Evolutionary conservation across 768 basidiomycete species (phyloP).

Genomic region (Paxillus rubicundulus): DNA sequence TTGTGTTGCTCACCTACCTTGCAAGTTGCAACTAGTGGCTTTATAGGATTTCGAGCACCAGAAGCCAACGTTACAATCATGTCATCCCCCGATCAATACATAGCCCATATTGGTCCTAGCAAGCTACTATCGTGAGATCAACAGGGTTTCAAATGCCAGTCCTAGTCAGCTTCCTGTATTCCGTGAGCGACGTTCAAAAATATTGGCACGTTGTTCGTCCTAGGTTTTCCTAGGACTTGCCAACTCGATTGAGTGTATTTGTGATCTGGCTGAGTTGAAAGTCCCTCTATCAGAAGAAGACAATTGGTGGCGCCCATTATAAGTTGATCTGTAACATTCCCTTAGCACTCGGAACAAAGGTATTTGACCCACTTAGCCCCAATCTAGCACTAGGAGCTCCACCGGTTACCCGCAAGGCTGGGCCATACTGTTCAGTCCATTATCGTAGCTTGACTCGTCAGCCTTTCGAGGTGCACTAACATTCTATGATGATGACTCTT

Average conservation of each 20-base stretch:
- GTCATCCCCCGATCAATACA: conserved; percentile 28
- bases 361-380: conserved; percentile 16
- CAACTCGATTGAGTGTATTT: conserved; percentile 20
- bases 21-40: conserved; percentile 12
- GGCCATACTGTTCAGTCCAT: neutral
- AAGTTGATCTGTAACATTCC: conserved; percentile 21
- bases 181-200: conserved; percentile 9
- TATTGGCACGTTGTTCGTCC: conserved; percentile 18
- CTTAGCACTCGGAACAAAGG: conserved; percentile 24
- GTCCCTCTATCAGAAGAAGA: conserved; percentile 27
- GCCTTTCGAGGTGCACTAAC: no score
- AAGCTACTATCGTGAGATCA: conserved; percentile 21
- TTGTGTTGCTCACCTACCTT: neutral
- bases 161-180: conserved; percentile 23
- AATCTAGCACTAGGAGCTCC: conserved; percentile 16
- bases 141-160: conserved; percentile 24
- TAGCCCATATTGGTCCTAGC: conserved; percentile 28
- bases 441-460: neutral
- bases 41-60: conserved; percentile 28
- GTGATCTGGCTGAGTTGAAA: conserved; percentile 29
- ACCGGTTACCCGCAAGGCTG: conserved; percentile 16
- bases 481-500: no score
- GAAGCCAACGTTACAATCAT: conserved; percentile 14
- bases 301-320: neutral
- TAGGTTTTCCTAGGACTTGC: conserved; percentile 11